Conservation (phyloP, 305 asterid genomes). For the Solanum chacoense region DNA sequence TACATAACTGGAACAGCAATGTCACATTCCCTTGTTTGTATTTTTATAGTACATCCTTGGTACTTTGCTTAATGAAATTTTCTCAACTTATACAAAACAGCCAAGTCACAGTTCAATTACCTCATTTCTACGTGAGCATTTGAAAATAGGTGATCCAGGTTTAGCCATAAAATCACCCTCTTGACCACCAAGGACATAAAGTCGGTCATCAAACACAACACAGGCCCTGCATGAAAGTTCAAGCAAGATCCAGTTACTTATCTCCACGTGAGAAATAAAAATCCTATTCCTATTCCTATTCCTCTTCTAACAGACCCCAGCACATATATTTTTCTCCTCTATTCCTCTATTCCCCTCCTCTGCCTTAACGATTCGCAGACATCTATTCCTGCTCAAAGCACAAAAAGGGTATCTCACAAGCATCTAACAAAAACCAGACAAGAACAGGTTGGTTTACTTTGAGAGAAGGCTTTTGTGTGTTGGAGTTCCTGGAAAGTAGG, state of each 20-base stretch:
- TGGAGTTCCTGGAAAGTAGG: too few relatives aligned
- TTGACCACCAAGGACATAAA: constrained; percentile 91
- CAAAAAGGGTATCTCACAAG: background rate
- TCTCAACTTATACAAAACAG: background rate
- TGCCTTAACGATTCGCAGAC: background rate
- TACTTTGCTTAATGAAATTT: background rate
- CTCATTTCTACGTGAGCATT: constrained; percentile 95
- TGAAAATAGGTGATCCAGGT: constrained; percentile 98
- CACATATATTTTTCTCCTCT: background rate
- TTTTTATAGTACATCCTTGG: background rate
- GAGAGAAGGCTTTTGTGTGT: too few relatives aligned
- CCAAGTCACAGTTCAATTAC: constrained; percentile 24
- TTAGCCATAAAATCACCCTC: constrained; percentile 99
- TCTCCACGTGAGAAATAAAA: background rate
- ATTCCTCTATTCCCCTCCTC: background rate
- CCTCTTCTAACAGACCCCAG: background rate
- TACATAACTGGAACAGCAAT: background rate
- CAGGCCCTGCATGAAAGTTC: constrained; percentile 58
- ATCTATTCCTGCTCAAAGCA: background rate
- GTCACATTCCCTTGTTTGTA: background rate
- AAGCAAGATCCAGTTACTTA: background rate
- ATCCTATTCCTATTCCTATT: background rate
- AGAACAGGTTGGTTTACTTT: background rate
- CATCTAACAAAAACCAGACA: background rate
- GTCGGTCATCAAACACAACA: constrained; percentile 62